Conservation (phyloP, 1,284 basidiomycete species). For the Cutaneotrichosporon sp. region DNA sequence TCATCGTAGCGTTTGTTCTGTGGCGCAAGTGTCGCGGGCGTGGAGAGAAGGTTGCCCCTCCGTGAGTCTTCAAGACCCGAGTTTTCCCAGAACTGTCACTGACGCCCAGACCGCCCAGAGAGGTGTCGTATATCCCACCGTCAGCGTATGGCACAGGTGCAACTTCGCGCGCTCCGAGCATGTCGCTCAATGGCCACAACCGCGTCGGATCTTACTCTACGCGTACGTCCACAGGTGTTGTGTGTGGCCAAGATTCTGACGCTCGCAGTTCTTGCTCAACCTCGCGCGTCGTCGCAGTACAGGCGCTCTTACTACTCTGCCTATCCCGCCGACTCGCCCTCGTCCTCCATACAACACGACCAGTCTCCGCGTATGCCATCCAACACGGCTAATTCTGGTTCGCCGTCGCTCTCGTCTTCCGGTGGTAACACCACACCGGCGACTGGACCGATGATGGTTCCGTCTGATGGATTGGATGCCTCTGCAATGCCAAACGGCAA, state of each 20-base stretch:
- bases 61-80: conserved; percentile 27
- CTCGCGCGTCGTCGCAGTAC: conserved; percentile 17
- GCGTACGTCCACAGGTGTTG: conserved; percentile 18
- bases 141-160: background rate
- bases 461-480: too few relatives aligned
- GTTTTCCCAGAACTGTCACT: background rate
- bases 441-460: background rate
- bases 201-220: conserved; percentile 33
- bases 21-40: conserved; percentile 30
- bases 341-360: conserved; percentile 24
- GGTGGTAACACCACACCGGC: conserved; percentile 25
- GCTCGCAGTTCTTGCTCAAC: conserved; percentile 15
- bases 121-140: conserved; percentile 19
- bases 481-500: too few relatives aligned
- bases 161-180: conserved; percentile 10
- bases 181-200: conserved; percentile 2
- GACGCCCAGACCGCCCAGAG: conserved; percentile 29
- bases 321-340: conserved; percentile 32
- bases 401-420: conserved; percentile 23
- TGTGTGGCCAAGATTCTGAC: conserved; percentile 1
- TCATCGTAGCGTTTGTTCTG: conserved; percentile 22
- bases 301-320: conserved; percentile 32
- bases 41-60: conserved; percentile 38
- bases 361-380: conserved; percentile 25
- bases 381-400: conserved; percentile 15